Conservation (phyloP, 306 rosid genomes). For the Medicago lupulina region DNA sequence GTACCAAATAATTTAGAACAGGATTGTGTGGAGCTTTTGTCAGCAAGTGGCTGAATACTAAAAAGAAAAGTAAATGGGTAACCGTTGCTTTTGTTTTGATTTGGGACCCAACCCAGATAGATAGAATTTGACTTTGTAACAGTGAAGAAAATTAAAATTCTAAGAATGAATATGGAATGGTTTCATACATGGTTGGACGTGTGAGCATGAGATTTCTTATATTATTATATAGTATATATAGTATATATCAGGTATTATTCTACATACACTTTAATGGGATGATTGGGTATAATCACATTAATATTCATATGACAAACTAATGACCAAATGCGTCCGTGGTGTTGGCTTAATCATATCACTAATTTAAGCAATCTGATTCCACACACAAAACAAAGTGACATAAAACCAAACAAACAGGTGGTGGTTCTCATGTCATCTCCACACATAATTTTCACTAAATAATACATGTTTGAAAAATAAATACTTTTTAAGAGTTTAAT, state of each 20-base stretch:
- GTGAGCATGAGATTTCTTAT: not conserved
- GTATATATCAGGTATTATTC: constrained; percentile 21
- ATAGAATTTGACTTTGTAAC: constrained; percentile 66
- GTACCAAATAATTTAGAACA: constrained; percentile 38
- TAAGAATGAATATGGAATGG: constrained; percentile 8
- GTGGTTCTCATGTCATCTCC: constrained; percentile 60
- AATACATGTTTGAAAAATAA: too few relatives aligned
- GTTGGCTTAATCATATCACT: constrained; percentile 33
- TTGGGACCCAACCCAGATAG: constrained; percentile 49
- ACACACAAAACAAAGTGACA: constrained; percentile 46
- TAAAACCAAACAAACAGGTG: constrained; percentile 48
- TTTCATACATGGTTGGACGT: constrained; percentile 17
- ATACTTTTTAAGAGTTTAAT: not conserved
- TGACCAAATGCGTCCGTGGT: constrained; percentile 21
- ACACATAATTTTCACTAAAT: constrained; percentile 29
- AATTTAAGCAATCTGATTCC: constrained; percentile 41
- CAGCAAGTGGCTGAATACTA: constrained; percentile 50
- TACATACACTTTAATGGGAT: constrained; percentile 36
- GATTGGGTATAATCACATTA: constrained; percentile 47
- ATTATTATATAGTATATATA: not conserved
- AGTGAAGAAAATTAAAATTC: constrained; percentile 24
- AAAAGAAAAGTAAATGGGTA: constrained; percentile 36
- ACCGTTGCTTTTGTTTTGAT: constrained; percentile 40
- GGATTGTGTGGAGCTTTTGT: constrained; percentile 46
- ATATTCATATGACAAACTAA: constrained; percentile 36